phyloP scores from a whole-genome alignment of 129 eudicot species.

The Flaveria robusta region DNA sequence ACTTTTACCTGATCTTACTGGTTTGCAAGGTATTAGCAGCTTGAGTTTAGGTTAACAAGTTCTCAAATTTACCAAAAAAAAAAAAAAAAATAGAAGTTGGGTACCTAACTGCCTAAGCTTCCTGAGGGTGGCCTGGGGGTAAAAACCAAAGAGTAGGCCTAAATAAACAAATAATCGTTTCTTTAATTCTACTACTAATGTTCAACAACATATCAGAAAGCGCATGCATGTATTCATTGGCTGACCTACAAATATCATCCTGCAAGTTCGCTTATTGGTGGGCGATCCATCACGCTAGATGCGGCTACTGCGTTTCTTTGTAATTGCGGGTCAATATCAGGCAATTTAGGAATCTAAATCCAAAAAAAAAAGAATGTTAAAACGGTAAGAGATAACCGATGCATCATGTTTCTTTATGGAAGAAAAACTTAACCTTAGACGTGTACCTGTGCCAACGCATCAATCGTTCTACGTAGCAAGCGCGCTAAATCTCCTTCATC shows the following conservation, averaged over 20 bases:
- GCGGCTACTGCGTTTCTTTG: slow-evolving; percentile 84
- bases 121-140: not conserved
- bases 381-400: not conserved
- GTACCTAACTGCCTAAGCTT: not conserved
- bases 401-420: not conserved
- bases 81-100: not conserved
- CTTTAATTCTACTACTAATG: not conserved
- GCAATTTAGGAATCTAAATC: slow-evolving; percentile 84
- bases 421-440: slow-evolving; percentile 1
- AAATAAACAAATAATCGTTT: not conserved
- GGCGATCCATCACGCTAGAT: slow-evolving; percentile 89
- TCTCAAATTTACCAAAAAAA: not conserved
- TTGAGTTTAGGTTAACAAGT: too few relatives aligned
- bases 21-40: too few relatives aligned
- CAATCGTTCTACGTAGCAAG: slow-evolving; percentile 82
- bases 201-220: not conserved
- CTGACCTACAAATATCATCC: slow-evolving; percentile 48
- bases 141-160: not conserved
- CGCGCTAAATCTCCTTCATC: slow-evolving; percentile 99
- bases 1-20: too few relatives aligned
- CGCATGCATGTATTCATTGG: not conserved
- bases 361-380: not conserved
- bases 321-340: slow-evolving; percentile 78
- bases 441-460: slow-evolving; percentile 83
- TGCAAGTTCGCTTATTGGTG: slow-evolving; percentile 92